A percentile compares a stretch with the other conserved stretches of the same genome.
phyloP scores from a whole-genome alignment of 2,329 filamentous ascomycete species.

The Alternaria viburni region DNA sequence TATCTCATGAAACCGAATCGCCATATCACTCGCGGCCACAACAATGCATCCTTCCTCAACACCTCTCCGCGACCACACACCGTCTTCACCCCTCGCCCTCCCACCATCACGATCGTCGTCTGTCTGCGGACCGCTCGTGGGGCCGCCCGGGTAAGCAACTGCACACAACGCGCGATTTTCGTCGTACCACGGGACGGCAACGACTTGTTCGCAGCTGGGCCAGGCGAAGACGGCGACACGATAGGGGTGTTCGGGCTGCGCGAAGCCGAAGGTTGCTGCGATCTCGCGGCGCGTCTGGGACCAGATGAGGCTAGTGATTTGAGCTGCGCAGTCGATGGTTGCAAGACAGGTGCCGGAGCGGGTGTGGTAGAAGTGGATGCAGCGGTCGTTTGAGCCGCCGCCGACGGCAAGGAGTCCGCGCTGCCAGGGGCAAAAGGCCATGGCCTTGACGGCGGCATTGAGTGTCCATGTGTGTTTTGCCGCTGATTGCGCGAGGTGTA shows the following conservation, averaged over 20 bases:
- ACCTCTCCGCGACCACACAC: conserved; percentile 62
- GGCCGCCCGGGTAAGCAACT: conserved; percentile 78
- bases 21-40: conserved; percentile 89
- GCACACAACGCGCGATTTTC: conserved; percentile 83
- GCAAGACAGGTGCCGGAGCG: conserved; percentile 82
- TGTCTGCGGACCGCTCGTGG: conserved; percentile 41
- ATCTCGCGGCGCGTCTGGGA: conserved; percentile 85
- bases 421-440: conserved; percentile 96
- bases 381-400: conserved; percentile 91
- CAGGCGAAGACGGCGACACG: conserved; percentile 93
- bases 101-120: conserved; percentile 12
- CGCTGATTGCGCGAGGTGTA: conserved; percentile 60
- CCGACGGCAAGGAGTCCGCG: conserved; percentile 86
- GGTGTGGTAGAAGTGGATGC: conserved; percentile 95
- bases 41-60: conserved; percentile 82
- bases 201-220: conserved; percentile 87
- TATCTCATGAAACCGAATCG: conserved; percentile 93
- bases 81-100: conserved; percentile 56
- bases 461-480: conserved; percentile 79
- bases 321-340: conserved; percentile 88
- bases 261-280: conserved; percentile 90
- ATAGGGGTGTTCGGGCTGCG: conserved; percentile 85
- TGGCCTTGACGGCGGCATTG: conserved; percentile 90
- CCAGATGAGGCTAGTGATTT: conserved; percentile 94
- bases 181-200: conserved; percentile 82